Percentiles rank a stretch among this genome's conserved stretches.
Evolutionary conservation across 2,329 filamentous ascomycete genomes (phyloP).

Genomic region (Ceratocystis colombiana): DNA sequence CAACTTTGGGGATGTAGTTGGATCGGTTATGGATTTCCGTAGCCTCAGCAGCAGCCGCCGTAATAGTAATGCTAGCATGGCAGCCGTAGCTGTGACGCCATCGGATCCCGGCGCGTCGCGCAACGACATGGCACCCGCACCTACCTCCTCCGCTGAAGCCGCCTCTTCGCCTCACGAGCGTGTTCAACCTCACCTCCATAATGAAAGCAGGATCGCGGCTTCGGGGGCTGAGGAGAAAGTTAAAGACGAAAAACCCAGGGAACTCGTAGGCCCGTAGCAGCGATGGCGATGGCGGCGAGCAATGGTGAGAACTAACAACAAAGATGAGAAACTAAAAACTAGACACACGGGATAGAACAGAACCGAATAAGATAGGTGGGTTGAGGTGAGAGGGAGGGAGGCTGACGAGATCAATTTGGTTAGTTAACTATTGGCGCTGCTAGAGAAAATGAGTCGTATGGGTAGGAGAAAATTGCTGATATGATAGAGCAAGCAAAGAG

Average conservation of each 20-base stretch:
- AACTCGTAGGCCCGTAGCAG: neutral
- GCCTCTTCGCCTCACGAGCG: conserved; percentile 21
- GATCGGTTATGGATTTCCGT: conserved; percentile 7
- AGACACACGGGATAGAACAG: neutral
- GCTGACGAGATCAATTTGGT: too few species aligned
- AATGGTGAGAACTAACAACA: neutral
- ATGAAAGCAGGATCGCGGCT: conserved; percentile 19
- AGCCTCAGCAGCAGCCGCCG: conserved; percentile 25
- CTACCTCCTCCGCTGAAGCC: conserved; percentile 19
- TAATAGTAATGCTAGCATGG: conserved; percentile 24
- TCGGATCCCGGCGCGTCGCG: conserved; percentile 7
- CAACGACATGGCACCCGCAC: conserved; percentile 14
- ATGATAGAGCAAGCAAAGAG: neutral
- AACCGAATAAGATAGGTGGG: neutral
- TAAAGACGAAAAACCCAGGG: conserved; percentile 10
- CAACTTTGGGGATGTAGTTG: conserved; percentile 11
- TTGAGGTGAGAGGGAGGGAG: neutral
- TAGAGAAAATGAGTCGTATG: too few species aligned
- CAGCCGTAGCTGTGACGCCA: neutral
- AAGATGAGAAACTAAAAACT: neutral
- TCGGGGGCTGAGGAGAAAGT: conserved; percentile 17
- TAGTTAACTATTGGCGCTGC: too few species aligned
- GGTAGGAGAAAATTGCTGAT: neutral
- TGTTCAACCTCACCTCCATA: conserved; percentile 24
- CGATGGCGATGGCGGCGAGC: neutral